Conservation (phyloP, 2,329 filamentous ascomycete genomes). For the Ceratocystis ficicola region DNA sequence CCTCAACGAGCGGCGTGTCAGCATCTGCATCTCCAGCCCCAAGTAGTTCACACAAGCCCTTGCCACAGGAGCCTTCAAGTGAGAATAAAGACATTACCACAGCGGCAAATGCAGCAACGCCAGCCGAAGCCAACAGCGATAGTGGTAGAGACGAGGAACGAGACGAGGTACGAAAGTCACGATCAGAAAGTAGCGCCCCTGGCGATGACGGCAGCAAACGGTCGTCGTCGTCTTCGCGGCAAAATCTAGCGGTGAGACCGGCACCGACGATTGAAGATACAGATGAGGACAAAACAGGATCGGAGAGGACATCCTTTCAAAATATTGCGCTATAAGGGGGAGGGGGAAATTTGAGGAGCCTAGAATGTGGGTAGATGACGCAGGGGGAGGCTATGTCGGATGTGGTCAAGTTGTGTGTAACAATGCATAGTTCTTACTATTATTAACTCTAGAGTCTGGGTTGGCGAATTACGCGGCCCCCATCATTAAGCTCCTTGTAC, state of each 20-base stretch:
- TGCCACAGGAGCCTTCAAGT: conserved; percentile 22
- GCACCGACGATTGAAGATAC: conserved; percentile 14
- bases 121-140: neutral
- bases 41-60: conserved; percentile 26
- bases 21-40: conserved; percentile 23
- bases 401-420: neutral
- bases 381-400: neutral
- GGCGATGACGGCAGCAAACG: conserved; percentile 24
- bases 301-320: conserved; percentile 18
- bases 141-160: neutral
- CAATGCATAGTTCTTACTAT: neutral
- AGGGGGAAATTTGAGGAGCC: neutral
- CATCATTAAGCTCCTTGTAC: neutral
- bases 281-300: conserved; percentile 11
- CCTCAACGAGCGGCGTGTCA: conserved; percentile 15
- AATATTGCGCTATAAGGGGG: conserved; percentile 18
- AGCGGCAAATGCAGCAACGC: neutral
- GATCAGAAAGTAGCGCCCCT: conserved; percentile 21
- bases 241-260: conserved; percentile 30
- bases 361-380: neutral
- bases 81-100: conserved; percentile 23
- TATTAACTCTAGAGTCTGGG: neutral
- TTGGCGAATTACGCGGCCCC: neutral
- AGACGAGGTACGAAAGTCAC: neutral
- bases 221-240: conserved; percentile 32